Base-by-base conservation (phyloP, 768 basidiomycete genomes). In the Albatrellus ellisii region DNA sequence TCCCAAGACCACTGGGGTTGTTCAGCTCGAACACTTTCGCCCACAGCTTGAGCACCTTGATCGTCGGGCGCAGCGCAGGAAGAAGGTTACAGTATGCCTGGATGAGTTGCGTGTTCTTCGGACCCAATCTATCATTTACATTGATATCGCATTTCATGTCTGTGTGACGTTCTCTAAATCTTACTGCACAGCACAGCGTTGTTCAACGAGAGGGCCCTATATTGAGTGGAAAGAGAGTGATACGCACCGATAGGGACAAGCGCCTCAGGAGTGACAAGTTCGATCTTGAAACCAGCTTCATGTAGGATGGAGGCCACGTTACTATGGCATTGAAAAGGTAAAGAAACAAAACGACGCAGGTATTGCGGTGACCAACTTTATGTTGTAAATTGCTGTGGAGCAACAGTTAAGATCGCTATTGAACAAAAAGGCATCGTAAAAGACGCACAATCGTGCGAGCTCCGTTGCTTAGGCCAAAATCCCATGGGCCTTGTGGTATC, bases 91-190 rank as follows among this genome's bases (percentile, higher is more conserved):
- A 73, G 56, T 82, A 83, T 9, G 56, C 54, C 33, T 57, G 59
- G 43, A 82, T 57, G 40, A 83, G 56, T 4, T 57, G 45, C 0
- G 77, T 73, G 46, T 73, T 77, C 26, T 61, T 45, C 2, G 67
- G 42, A 1, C 79, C 79, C 1, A 80, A 62, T 5, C 68, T 72
- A 22, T 76, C 68, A 52, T 84, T 83, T 43, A 77, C 62, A 51
- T 77, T 77, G 48, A 82, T 57, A 46, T 79, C 78, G 45, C 72
- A 67, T 1, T 62, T 42, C 17, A 74, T 45, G 12, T 55, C 53
- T 0, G 66, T 68, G 2, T 7, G n/a, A 1, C 56, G 61, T 46
- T 77, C 71, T n/a, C 36, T 50, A 46, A 72, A 71, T 49, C 70
- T 73, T 24, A 78, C 77, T 78, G 49, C 7, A 28, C 18, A 15